A percentile compares a stretch with the other conserved stretches of the same genome.
phyloP scores from a whole-genome alignment of 192 early-diverging fungal genomes.

The Linnemannia elongata region DNA sequence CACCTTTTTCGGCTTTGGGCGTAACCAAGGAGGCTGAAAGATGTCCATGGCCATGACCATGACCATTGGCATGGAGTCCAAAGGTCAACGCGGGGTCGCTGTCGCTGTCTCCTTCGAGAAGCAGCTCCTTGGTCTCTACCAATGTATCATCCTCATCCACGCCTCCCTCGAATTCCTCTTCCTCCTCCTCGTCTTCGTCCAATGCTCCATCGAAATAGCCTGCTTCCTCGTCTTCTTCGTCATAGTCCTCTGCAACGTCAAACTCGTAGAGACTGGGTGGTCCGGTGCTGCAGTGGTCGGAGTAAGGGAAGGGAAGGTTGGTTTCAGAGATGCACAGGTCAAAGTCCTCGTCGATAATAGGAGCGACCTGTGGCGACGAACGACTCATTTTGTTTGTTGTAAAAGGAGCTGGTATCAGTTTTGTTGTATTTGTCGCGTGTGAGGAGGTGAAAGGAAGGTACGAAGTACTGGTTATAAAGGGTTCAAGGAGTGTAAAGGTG shows the following conservation, averaged over 20 bases:
- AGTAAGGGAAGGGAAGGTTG: conserved; percentile 54
- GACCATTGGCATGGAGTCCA: neutral
- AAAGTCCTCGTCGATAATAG: conserved; percentile 54
- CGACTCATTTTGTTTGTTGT: conserved; percentile 29
- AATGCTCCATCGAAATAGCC: neutral
- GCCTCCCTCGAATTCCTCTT: conserved; percentile 3
- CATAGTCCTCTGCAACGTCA: conserved; percentile 18
- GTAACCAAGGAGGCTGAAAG: neutral
- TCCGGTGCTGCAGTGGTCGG: conserved; percentile 55
- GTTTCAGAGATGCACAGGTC: conserved; percentile 55
- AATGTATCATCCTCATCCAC: conserved; percentile 4
- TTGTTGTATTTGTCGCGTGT: neutral
- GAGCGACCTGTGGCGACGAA: conserved; percentile 12
- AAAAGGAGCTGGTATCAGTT: neutral
- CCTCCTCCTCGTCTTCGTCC: conserved; percentile 2
- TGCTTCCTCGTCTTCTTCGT: conserved; percentile 19
- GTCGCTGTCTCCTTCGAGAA: conserved; percentile 14
- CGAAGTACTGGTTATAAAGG: neutral
- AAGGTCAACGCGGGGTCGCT: neutral
- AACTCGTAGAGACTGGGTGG: conserved; percentile 53
- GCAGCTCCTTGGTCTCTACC: neutral
- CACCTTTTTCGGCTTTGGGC: neutral
- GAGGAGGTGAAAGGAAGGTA: neutral
- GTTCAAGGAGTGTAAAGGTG: neutral
- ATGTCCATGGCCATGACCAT: neutral